Evolutionary conservation across 352 stramenopile genomes (phyloP).

Genomic region (Phytopythium kandeliae): DNA sequence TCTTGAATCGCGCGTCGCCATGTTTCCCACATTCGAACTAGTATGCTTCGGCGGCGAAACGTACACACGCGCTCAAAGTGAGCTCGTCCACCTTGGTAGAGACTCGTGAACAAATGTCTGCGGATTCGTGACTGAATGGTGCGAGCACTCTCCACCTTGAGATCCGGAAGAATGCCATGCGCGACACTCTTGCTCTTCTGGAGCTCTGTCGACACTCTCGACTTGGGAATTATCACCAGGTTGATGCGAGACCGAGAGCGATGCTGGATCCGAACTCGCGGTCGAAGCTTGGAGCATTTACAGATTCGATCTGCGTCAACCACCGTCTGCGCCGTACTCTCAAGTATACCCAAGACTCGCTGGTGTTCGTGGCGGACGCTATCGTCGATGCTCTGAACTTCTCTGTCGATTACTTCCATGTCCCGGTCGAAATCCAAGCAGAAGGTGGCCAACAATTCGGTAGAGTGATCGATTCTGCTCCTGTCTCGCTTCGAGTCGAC

Average conservation of each 20-base stretch:
- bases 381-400: not conserved
- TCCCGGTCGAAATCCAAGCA: constrained; percentile 1
- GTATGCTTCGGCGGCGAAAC: not conserved
- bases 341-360: not conserved
- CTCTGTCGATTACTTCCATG: not conserved
- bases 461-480: not conserved
- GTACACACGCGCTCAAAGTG: not conserved
- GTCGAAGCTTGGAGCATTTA: too few relatives aligned
- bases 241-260: not conserved
- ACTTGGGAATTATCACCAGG: not conserved
- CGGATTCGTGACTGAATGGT: not conserved
- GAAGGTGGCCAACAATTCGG: not conserved
- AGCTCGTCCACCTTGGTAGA: not conserved
- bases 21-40: not conserved
- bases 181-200: not conserved
- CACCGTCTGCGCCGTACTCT: not conserved
- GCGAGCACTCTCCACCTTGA: not conserved
- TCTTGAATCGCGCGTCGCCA: not conserved
- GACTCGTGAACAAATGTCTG: not conserved
- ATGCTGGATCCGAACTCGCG: not conserved
- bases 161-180: too few relatives aligned
- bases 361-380: not conserved
- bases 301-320: not conserved
- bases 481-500: not conserved
- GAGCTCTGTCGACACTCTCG: not conserved